Evolutionary conservation across 2,329 filamentous ascomycete genomes (phyloP), one percentile per base, ranked within the genome.

Genomic region (Golovinomyces cichoracearum): DNA sequence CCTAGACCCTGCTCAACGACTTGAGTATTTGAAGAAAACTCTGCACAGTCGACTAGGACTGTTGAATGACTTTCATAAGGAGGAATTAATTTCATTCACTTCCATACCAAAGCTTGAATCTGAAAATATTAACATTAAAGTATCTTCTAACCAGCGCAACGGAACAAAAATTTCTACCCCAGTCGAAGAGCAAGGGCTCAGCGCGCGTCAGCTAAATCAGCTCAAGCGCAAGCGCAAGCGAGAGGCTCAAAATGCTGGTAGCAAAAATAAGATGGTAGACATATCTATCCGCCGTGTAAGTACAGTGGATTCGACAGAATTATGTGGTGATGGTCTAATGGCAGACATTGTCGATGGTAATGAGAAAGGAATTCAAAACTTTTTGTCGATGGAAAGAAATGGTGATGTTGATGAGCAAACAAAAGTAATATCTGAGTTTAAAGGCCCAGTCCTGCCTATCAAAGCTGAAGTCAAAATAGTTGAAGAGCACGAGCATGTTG

Each of bases 341-440:
- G 78, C 67, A 52, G 70, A 68, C 15, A 69, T 72, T 6, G 76
- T 81, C 19, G 74, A 69, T 6, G 73, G 78, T 17, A 63, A 66
- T 55, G 57, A 62, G 19, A 78, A 76, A 54, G 76, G 74, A 42
- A 68, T 76, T 56, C 67, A 73, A 19, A 90, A 98, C 57, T 95
- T 93, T 62, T 94, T 98, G 64, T 92, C 76, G 26, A 70, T 94
- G 15, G 88, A 94, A 17, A 75, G 84, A 47, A 75, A 76, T 17
- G 68, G 74, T 29, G 79, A 82, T 40, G 71, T 80, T 3, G 86
- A 95, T 52, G 90, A 98, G 60, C 83, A 93, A 45, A 77, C 78
- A 4, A 94, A 94, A 61, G 76, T 98, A 15, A 81, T 95, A 23
- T 83, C 85, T 41, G 90, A 98, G 59, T 95, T 93, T 68, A 95